Evolutionary conservation across 805 yeast genomes (phyloP).

Genomic region (Ogataea corticis): DNA sequence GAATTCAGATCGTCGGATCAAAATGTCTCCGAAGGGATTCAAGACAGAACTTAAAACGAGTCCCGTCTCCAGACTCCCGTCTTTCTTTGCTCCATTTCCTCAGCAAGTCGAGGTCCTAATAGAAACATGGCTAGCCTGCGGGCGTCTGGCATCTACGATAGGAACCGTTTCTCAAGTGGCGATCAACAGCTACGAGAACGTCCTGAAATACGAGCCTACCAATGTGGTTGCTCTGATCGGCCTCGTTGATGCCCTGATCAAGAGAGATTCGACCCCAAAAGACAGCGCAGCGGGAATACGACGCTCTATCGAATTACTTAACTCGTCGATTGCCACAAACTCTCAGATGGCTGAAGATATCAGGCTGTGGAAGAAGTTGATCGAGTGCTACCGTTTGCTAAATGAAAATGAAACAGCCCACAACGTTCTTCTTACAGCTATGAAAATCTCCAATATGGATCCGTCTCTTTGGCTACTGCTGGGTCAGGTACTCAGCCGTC

Average conservation of each 20-base stretch:
- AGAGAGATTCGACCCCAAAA: slow-evolving; percentile 39
- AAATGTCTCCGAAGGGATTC: neutral
- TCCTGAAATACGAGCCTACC: slow-evolving; percentile 42
- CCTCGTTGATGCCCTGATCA: slow-evolving; percentile 41
- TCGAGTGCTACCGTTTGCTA: slow-evolving; percentile 49
- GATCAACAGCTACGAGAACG: slow-evolving; percentile 43
- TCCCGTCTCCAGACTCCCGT: neutral
- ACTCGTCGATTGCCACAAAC: slow-evolving; percentile 38
- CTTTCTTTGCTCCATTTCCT: slow-evolving; percentile 1
- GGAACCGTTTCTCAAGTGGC: slow-evolving; percentile 41
- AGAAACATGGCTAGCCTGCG: slow-evolving; percentile 47
- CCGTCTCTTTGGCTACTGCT: slow-evolving; percentile 48
- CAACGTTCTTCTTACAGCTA: slow-evolving; percentile 24
- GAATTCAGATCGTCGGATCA: neutral
- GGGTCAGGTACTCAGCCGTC: slow-evolving; percentile 49
- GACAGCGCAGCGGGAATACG: slow-evolving; percentile 40
- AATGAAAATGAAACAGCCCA: slow-evolving; percentile 55
- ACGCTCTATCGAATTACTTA: slow-evolving; percentile 42
- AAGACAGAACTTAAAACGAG: neutral
- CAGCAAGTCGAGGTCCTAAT: slow-evolving; percentile 6
- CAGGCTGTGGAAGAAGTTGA: slow-evolving; percentile 47
- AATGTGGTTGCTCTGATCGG: slow-evolving; percentile 44
- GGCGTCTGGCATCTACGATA: slow-evolving; percentile 44
- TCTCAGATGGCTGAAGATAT: slow-evolving; percentile 42
- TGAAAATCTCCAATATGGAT: slow-evolving; percentile 29